Base-by-base conservation (phyloP, 139 green algal species). In the Micromonas pusilla region DNA sequence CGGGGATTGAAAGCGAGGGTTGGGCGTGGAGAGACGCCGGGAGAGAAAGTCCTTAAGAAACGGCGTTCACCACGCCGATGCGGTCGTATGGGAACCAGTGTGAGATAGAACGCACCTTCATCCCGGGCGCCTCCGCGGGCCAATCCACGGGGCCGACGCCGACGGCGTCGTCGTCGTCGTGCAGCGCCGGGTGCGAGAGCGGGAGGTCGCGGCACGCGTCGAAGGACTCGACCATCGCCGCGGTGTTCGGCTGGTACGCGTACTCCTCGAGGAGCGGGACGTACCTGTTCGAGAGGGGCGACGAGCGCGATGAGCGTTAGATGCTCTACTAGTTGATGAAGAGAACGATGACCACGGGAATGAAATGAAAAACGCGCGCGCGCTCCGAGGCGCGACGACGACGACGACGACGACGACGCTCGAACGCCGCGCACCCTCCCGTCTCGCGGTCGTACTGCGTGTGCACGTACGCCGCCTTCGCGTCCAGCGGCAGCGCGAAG, bases 261-360 rank as follows among this genome's bases (percentile, higher is more conserved):
- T 75, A 75, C 9, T 75, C 68, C 26, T 75, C 68, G 20, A 75
- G 32, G 5, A 75, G 30, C 21, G 68, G 68, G 6, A 75, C 68
- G 37, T 75, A 75, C 36, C 68, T 57, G n/a, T n/a, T 57, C 45
- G 45, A 16, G 16, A 23, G 9, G 45, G 45, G 45, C 9, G 45
- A 16, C 16, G 9, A 16, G 45, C 45, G 16, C 45, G 45, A n/a
- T 57, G 16, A 57, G 45, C 45, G 45, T 57, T 16, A 57, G 9
- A 57, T 57, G 45, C 45, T 57, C 45, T 9, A 57, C 45, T 57
- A 9, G 45, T 57, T 57, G 45, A 57, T 9, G 16, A 23, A 57
- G n/a, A n/a, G n/a, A n/a, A n/a, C n/a, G n/a, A n/a, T n/a, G n/a
- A n/a, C n/a, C n/a, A n/a, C n/a, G n/a, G n/a, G n/a, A n/a, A n/a